phyloP scores from a whole-genome alignment of 257 asterid species.

The Solanum chmielewskii region DNA sequence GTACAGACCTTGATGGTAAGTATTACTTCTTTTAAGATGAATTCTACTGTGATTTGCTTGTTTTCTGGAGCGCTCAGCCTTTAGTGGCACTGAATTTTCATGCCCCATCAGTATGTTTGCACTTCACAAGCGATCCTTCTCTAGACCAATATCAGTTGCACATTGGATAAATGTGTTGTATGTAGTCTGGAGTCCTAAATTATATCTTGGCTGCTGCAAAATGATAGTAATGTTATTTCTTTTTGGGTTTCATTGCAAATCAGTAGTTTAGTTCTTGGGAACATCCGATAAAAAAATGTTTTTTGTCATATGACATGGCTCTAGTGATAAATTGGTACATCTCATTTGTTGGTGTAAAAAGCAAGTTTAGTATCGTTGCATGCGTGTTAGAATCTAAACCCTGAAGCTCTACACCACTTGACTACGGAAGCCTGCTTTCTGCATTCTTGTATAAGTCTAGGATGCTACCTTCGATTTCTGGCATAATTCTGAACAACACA shows the following conservation, averaged over 20 bases:
- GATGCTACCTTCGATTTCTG: not conserved
- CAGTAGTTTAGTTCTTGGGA: not conserved
- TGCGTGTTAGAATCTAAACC: not conserved
- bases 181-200: not conserved
- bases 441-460: not conserved
- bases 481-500: not conserved
- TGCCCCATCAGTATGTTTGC: not conserved
- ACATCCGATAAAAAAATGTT: not conserved
- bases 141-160: not conserved
- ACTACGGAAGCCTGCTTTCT: not conserved
- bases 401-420: not conserved
- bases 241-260: not conserved
- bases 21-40: not conserved
- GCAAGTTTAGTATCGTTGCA: not conserved
- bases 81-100: not conserved
- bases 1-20: not conserved
- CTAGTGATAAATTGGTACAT: not conserved
- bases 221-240: not conserved
- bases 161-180: not conserved
- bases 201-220: not conserved
- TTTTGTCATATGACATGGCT: not conserved
- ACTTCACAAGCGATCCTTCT: not conserved
- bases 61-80: not conserved
- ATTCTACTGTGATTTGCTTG: not conserved
- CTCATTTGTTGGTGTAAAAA: not conserved